Conservation (phyloP, 441 rosid genomes). For the Brassica balearica region DNA sequence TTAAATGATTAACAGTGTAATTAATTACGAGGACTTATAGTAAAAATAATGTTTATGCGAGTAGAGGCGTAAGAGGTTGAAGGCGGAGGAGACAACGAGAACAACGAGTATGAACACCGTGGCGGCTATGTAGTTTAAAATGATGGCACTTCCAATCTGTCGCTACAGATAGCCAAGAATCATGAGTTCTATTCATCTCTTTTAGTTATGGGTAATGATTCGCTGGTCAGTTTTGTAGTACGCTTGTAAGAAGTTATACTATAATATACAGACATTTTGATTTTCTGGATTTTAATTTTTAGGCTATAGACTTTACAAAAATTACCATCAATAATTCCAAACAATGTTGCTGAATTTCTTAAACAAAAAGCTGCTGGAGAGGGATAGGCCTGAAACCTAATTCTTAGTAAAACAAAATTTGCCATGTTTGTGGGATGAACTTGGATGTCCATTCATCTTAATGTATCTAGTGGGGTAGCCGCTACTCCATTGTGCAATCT, state of each 20-base stretch:
- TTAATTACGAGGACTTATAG: slow-evolving; percentile 42
- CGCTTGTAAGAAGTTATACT: not conserved
- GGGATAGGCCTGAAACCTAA: not conserved
- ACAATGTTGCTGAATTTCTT: not conserved
- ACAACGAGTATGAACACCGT: too few relatives aligned
- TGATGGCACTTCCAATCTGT: slow-evolving; percentile 54
- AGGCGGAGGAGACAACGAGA: slow-evolving; percentile 47
- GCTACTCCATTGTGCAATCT: not conserved
- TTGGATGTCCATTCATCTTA: not conserved
- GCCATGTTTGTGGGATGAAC: not conserved
- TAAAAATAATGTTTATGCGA: slow-evolving; percentile 53
- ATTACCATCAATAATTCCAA: not conserved
- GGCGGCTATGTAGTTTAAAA: slow-evolving; percentile 40
- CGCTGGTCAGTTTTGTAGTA: not conserved
- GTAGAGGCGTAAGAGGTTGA: slow-evolving; percentile 67
- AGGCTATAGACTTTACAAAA: not conserved
- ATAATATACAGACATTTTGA: not conserved
- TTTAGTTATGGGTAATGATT: not conserved
- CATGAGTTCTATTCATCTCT: slow-evolving; percentile 9
- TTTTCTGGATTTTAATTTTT: not conserved
- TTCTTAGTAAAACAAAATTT: not conserved
- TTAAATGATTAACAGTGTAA: not conserved
- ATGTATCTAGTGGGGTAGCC: not conserved
- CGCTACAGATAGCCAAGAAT: not conserved
- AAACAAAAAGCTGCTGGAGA: slow-evolving; percentile 1